Evolutionary conservation across 73 alveolate species (phyloP).

Genomic region (Tetrahymena thermophila): DNA sequence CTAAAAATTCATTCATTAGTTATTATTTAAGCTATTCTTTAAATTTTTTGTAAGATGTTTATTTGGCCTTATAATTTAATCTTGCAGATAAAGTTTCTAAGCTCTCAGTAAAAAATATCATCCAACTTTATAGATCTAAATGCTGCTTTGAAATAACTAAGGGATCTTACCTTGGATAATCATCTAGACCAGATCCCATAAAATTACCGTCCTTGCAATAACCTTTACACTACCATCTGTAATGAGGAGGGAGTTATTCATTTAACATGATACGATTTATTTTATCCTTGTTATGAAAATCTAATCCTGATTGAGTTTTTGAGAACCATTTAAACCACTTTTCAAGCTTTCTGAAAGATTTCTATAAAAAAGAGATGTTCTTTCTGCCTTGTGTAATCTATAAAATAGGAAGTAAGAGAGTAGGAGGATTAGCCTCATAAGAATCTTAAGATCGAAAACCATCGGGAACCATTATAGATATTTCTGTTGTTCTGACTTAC

Average conservation of each 20-base stretch:
- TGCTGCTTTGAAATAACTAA: constrained; percentile 14
- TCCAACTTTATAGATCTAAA: constrained; percentile 37
- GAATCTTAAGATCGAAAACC: constrained; percentile 22
- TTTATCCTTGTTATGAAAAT: neutral
- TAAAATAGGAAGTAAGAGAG: constrained; percentile 6
- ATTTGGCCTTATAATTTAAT: constrained; percentile 4
- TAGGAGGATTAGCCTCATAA: constrained; percentile 43
- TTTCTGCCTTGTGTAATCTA: neutral
- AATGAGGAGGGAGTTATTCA: neutral
- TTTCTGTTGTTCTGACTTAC: constrained; percentile 76
- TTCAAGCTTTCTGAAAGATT: neutral
- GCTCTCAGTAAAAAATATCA: constrained; percentile 31
- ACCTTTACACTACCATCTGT: constrained; percentile 36
- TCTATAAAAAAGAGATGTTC: neutral
- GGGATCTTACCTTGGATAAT: constrained; percentile 26
- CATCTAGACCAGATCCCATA: constrained; percentile 46
- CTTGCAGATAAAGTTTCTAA: constrained; percentile 10
- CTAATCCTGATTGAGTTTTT: constrained; percentile 15
- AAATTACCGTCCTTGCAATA: constrained; percentile 10
- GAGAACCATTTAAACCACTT: constrained; percentile 39
- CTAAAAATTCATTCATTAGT: constrained; percentile 10
- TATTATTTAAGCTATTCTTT: constrained; percentile 3
- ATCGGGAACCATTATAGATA: constrained; percentile 21
- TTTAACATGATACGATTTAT: neutral
- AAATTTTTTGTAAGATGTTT: neutral